Percentiles rank a stretch among this genome's conserved stretches.
These are phyloP conservation scores for Fraxinus xanthoxyloides DNA, from an alignment of 305 asterid genomes.

Conservation along the genomic window DNA sequence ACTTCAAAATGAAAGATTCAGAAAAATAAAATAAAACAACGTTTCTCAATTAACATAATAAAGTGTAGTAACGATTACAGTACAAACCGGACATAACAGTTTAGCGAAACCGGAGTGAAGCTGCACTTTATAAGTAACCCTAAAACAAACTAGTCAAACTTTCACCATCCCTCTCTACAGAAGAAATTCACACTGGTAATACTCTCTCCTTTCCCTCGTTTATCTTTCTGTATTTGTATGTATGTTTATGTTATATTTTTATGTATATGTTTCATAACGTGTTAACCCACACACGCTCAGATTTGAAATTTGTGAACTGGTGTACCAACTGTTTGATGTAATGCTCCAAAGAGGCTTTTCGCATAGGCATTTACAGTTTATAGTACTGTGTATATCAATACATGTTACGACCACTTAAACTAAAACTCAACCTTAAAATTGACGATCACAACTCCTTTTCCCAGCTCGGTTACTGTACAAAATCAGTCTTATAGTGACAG, in stretches of 20 bases:
- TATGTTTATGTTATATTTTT: background rate
- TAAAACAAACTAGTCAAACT: background rate
- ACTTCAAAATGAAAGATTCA: background rate
- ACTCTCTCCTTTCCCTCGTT: background rate
- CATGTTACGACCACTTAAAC: background rate
- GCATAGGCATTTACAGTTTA: background rate
- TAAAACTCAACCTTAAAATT: background rate
- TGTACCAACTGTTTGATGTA: slow-evolving; percentile 17
- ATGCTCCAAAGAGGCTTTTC: slow-evolving; percentile 6
- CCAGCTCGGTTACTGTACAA: background rate
- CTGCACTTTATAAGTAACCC: background rate
- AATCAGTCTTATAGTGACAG: background rate
- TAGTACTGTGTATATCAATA: background rate
- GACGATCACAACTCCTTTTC: background rate
- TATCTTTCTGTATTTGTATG: background rate
- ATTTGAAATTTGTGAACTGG: background rate
- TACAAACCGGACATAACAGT: background rate
- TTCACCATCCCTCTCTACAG: background rate
- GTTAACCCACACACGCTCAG: background rate
- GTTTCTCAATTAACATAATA: background rate
- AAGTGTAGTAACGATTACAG: background rate
- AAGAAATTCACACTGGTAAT: slow-evolving; percentile 11
- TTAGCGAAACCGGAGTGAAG: background rate
- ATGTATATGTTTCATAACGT: background rate
- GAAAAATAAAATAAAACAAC: background rate